These are phyloP conservation scores for Ailanthus altissimus DNA, from an alignment of 345 rosid genomes.

Conservation along the genomic window DNA sequence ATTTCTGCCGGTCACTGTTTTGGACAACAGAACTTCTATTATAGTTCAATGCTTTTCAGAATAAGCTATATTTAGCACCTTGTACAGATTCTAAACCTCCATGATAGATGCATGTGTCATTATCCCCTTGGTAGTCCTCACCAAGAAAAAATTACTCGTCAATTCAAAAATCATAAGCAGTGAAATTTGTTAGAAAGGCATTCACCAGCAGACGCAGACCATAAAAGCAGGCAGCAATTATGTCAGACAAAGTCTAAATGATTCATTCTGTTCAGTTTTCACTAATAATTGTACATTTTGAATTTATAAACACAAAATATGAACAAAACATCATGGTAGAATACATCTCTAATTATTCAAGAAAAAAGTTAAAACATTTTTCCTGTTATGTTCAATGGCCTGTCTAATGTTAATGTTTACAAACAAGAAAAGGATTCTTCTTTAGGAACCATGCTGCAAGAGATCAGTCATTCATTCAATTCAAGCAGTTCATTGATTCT, in stretches of 20 bases:
- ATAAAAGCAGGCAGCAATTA: neutral
- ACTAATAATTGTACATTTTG: slow-evolving; percentile 10
- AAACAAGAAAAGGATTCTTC: slow-evolving; percentile 19
- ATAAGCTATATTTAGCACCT: neutral
- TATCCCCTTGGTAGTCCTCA: neutral
- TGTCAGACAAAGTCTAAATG: neutral
- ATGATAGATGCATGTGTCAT: slow-evolving; percentile 5
- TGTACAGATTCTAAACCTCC: slow-evolving; percentile 12
- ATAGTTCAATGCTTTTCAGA: neutral
- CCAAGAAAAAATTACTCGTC: slow-evolving; percentile 10
- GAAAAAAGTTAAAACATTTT: slow-evolving; percentile 14
- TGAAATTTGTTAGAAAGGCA: slow-evolving; percentile 9
- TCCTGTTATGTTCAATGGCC: slow-evolving; percentile 8
- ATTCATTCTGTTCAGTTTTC: slow-evolving; percentile 2
- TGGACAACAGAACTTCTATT: neutral
- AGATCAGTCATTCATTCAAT: slow-evolving; percentile 33
- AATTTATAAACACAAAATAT: slow-evolving; percentile 6
- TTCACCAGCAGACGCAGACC: slow-evolving; percentile 12
- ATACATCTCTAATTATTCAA: slow-evolving; percentile 2
- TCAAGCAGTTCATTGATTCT: slow-evolving; percentile 26
- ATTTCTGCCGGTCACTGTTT: neutral
- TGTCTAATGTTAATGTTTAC: slow-evolving; percentile 13
- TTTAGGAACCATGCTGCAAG: slow-evolving; percentile 18
- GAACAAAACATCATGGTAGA: neutral
- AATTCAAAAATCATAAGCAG: neutral